A percentile compares a stretch with the other conserved stretches of the same genome.
phyloP scores from a whole-genome alignment of 2,329 filamentous ascomycete species.

The Sporothrix globosa region DNA sequence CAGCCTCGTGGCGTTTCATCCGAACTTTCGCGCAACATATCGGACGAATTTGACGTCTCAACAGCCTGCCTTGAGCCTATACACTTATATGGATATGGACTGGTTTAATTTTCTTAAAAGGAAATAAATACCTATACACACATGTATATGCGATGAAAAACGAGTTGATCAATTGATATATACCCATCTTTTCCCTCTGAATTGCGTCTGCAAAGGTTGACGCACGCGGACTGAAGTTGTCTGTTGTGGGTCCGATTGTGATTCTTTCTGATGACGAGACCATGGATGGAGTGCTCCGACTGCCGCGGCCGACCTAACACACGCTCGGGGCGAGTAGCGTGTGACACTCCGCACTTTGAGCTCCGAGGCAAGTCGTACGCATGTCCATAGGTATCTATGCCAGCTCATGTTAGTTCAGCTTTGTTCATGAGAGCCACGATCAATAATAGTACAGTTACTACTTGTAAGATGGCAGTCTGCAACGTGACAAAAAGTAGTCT shows the following conservation, averaged over 20 bases:
- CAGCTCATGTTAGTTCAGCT: neutral
- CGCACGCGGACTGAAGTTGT: neutral
- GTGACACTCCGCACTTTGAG: slow-evolving; percentile 4
- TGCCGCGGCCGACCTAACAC: slow-evolving; percentile 2
- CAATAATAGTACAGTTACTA: neutral
- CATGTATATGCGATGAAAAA: no score
- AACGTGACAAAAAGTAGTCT: neutral
- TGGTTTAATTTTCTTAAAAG: no score
- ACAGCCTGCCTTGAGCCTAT: neutral
- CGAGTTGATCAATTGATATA: no score
- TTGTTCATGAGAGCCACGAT: neutral
- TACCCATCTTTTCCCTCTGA: no score
- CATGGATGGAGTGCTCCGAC: slow-evolving; percentile 21
- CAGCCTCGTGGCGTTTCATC: neutral
- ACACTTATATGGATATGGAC: no score
- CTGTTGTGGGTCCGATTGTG: neutral
- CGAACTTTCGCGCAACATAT: neutral
- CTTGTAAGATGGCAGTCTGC: neutral
- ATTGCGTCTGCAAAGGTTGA: no score
- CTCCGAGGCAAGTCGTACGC: neutral
- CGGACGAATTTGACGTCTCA: neutral
- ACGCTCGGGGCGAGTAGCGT: slow-evolving; percentile 3
- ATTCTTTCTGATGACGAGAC: slow-evolving; percentile 6
- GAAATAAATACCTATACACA: no score
- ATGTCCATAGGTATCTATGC: neutral